Conservation (phyloP, 225 moss, liverwort and hornwort species). For the Pleurozium schreberi region DNA sequence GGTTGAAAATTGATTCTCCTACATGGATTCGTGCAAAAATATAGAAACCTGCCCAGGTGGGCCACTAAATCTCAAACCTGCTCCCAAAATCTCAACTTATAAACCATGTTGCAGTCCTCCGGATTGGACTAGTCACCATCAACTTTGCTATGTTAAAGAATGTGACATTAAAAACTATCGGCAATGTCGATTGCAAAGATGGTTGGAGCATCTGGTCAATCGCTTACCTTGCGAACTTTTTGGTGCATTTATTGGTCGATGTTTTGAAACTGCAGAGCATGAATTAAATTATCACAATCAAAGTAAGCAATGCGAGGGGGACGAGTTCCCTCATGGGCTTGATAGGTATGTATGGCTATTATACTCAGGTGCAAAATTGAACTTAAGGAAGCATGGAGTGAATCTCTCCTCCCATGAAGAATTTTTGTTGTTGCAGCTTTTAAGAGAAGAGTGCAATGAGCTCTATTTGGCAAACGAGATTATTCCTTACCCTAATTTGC, state of each 20-base stretch:
- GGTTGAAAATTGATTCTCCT: background rate
- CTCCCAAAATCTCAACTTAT: background rate
- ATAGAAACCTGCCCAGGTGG: background rate
- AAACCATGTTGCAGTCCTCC: background rate
- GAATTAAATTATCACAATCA: background rate
- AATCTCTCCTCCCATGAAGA: background rate
- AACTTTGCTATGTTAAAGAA: background rate
- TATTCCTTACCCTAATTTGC: background rate
- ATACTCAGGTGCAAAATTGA: background rate
- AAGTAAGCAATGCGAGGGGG: background rate
- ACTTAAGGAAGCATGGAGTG: background rate
- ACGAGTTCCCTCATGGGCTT: background rate
- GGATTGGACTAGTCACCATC: background rate
- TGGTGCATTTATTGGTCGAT: background rate
- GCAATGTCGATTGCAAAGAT: background rate
- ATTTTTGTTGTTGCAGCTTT: background rate
- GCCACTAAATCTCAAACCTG: background rate
- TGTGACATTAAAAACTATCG: background rate
- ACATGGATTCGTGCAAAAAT: background rate
- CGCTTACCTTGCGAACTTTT: background rate
- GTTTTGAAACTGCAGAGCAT: background rate
- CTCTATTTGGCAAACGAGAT: background rate
- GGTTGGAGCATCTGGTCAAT: constrained; percentile 9
- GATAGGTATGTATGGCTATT: background rate
- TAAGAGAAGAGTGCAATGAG: constrained; percentile 11